phyloP scores from a whole-genome alignment of 345 rosid genomes.

The Hibiscus mutabilis region DNA sequence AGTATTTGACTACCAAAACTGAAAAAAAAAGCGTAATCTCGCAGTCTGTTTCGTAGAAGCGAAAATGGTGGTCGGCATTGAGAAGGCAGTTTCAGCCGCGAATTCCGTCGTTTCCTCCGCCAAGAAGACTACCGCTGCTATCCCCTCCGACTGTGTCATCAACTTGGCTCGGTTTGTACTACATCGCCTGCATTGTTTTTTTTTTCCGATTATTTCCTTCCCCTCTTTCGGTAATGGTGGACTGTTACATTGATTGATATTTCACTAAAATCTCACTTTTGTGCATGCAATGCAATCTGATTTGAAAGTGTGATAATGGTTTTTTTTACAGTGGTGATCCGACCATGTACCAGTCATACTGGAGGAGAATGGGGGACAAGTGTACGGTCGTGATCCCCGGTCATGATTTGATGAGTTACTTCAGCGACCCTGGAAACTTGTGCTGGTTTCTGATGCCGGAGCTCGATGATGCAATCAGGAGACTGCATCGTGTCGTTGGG shows the following conservation, averaged over 20 bases:
- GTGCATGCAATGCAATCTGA: not conserved
- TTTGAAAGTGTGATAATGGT: not conserved
- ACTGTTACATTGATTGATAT: conserved; percentile 1
- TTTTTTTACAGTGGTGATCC: conserved; percentile 75
- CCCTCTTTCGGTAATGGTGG: not conserved
- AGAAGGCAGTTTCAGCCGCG: not conserved
- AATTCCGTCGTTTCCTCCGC: not conserved
- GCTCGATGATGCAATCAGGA: conserved; percentile 52
- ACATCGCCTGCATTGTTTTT: not conserved
- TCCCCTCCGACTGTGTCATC: not conserved
- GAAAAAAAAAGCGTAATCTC: not conserved
- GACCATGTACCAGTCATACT: conserved; percentile 60
- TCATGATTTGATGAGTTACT: conserved; percentile 75
- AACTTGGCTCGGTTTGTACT: conserved; percentile 9
- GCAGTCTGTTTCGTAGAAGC: not conserved
- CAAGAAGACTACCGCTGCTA: not conserved
- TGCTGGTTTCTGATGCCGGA: conserved; percentile 82
- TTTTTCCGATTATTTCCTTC: not conserved
- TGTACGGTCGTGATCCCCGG: conserved; percentile 59
- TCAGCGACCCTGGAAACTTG: conserved; percentile 39
- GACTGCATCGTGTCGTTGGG: conserved; percentile 51
- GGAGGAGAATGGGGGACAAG: conserved; percentile 57
- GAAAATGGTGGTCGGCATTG: not conserved
- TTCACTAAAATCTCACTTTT: not conserved
- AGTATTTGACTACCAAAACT: not conserved